Evolutionary conservation across 352 stramenopile species (phyloP).

Genomic region (Phytophthora aleatoria): DNA sequence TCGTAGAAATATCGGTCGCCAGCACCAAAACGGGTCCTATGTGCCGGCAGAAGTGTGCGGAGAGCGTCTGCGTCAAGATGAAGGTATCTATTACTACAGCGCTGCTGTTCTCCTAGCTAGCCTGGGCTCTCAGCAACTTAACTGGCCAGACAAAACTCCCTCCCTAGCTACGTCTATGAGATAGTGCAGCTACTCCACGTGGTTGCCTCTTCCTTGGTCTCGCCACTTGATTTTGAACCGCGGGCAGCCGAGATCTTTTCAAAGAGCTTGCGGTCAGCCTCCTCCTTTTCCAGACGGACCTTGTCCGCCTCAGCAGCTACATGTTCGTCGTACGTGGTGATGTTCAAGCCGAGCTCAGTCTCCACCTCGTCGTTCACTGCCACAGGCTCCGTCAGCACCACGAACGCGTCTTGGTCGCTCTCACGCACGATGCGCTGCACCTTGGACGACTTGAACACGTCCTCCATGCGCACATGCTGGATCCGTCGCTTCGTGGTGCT

Average conservation of each 20-base stretch:
- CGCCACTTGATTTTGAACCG: slow-evolving; percentile 11
- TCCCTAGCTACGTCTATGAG: slow-evolving; percentile 52
- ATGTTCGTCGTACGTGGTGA: slow-evolving; percentile 63
- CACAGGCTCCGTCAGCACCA: slow-evolving; percentile 43
- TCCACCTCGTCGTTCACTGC: slow-evolving; percentile 43
- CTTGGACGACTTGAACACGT: slow-evolving; percentile 67
- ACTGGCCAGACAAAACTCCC: slow-evolving; percentile 15
- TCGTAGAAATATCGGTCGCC: not conserved
- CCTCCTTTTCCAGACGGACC: slow-evolving; percentile 29
- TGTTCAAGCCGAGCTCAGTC: slow-evolving; percentile 40
- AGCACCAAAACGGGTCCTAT: no score
- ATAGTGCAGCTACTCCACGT: slow-evolving; percentile 67
- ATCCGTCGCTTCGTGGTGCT: slow-evolving; percentile 68
- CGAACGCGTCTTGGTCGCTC: slow-evolving; percentile 65
- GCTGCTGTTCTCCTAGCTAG: not conserved
- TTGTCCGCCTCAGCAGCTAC: slow-evolving; percentile 39
- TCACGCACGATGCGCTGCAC: slow-evolving; percentile 69
- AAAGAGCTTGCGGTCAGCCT: slow-evolving; percentile 40
- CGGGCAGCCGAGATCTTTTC: slow-evolving; percentile 31
- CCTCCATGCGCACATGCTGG: slow-evolving; percentile 66
- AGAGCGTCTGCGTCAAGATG: slow-evolving; percentile 28
- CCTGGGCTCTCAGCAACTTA: slow-evolving; percentile 6
- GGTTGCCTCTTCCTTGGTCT: slow-evolving; percentile 28
- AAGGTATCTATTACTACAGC: slow-evolving; percentile 32
- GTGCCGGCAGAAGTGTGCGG: not conserved